phyloP scores from a whole-genome alignment of 371 early-diverging fungal genomes.

The Synchytrium microbalum region DNA sequence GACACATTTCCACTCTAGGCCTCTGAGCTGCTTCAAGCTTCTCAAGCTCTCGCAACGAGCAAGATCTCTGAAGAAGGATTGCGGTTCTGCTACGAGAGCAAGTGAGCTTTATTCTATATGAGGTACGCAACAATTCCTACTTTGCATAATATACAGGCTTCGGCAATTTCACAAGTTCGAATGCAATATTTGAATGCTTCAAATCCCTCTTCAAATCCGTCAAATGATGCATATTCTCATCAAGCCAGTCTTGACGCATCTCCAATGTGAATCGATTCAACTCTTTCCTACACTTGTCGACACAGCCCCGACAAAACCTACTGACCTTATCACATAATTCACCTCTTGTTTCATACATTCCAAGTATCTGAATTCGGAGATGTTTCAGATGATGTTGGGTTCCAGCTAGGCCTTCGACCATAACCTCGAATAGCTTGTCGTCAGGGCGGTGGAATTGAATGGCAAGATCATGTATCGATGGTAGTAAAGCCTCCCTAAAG shows the following conservation, averaged over 20 bases:
- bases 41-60: no score
- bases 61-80: no score
- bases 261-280: not conserved
- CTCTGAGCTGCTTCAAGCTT: no score
- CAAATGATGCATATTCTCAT: not conserved
- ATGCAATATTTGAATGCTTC: not conserved
- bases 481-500: not conserved
- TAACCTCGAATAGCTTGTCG: not conserved
- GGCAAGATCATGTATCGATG: not conserved
- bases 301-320: not conserved
- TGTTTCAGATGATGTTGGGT: not conserved
- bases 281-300: not conserved
- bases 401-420: not conserved
- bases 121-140: no score
- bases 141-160: not conserved
- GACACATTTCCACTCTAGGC: no score
- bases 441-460: not conserved
- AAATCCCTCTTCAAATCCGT: not conserved
- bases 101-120: no score
- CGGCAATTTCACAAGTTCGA: not conserved
- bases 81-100: no score
- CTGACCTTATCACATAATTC: not conserved
- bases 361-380: not conserved
- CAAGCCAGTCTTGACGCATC: not conserved
- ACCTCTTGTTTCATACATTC: not conserved